Base-by-base conservation (phyloP, 352 stramenopile species). In the Phytophthora pisi region DNA sequence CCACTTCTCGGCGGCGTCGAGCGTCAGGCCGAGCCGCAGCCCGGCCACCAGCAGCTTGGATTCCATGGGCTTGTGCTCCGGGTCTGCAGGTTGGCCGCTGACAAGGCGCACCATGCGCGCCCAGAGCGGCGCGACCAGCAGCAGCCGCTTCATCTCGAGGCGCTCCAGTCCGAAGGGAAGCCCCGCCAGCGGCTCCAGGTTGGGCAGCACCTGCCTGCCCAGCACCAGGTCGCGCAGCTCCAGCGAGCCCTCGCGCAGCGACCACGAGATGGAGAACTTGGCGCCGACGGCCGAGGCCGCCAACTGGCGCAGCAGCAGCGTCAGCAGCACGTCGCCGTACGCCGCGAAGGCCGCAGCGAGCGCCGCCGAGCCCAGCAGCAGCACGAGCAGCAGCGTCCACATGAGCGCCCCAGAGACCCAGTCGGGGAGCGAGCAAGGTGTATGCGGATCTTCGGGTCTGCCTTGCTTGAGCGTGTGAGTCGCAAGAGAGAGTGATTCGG, bases 1-100 rank as follows among this genome's bases (percentile, higher is more conserved):
- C 89, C 89, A 96, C 43, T 91, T 88, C 66, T 91, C 81, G 0
- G 87, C 81, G 28, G 75, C 49, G 50, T 95, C 83, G 15, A 92
- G 73, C 45, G 63, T 76, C 26, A 93, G 50, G 7, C 66, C 82
- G 20, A 95, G 15, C 11, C 88, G 71, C 15, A 95, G 47, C 0
- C 85, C 88, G 4, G 62, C 63, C 42, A 96, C 55, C 43, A 86
- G 60, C 34, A 95, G 34, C 26, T 72, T 78, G 46, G 83, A 91
- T 52, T 75, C 66, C 61, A 91, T 49, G 40, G 24, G 68, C 15
- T 49, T 13, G 28, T n/a, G 8, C 11, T 70, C 54, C 16, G 65
- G 53, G 23, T 61, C 65, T 4, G 31, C 9, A 0, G 58, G 67
- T 11, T 61, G 46, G 3, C 66, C 59, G 43, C 57, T 70, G 6